Percentiles rank a stretch among this genome's conserved stretches.
Conservation (phyloP, 2,329 filamentous ascomycete genomes). For the Neofusicoccum ribis region DNA sequence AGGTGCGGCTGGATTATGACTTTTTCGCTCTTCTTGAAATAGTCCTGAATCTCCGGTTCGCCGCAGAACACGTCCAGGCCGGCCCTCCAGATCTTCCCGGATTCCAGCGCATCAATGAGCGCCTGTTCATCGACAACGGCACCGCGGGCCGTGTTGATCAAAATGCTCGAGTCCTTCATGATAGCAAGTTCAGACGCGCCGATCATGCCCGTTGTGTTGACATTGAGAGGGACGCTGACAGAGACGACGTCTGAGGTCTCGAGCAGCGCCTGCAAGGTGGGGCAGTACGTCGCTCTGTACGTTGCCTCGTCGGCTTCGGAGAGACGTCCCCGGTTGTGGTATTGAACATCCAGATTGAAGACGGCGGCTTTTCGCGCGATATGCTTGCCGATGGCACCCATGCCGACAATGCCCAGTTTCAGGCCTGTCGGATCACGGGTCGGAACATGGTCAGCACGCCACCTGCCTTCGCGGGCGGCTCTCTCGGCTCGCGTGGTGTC, state of each 20-base stretch:
- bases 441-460: constrained; percentile 33
- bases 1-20: constrained; percentile 48
- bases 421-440: constrained; percentile 46
- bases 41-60: constrained; percentile 46
- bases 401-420: constrained; percentile 51
- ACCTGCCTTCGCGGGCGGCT: constrained; percentile 38
- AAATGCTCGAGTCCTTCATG: constrained; percentile 50
- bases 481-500: constrained; percentile 45
- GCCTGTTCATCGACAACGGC: constrained; percentile 52
- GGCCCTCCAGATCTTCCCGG: constrained; percentile 47
- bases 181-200: constrained; percentile 40
- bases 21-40: constrained; percentile 46
- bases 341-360: constrained; percentile 48
- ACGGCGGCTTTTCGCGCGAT: constrained; percentile 41
- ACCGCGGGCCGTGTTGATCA: constrained; percentile 56
- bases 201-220: constrained; percentile 44
- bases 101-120: constrained; percentile 48
- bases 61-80: constrained; percentile 52
- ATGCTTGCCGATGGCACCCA: constrained; percentile 50
- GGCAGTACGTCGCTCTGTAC: constrained; percentile 37
- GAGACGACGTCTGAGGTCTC: constrained; percentile 44
- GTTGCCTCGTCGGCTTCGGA: constrained; percentile 35
- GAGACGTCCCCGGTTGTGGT: constrained; percentile 45
- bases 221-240: constrained; percentile 51
- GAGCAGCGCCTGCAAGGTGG: constrained; percentile 43